Base-by-base conservation (phyloP, 805 yeast genomes). In the Metschnikowia chrysomelidarum region DNA sequence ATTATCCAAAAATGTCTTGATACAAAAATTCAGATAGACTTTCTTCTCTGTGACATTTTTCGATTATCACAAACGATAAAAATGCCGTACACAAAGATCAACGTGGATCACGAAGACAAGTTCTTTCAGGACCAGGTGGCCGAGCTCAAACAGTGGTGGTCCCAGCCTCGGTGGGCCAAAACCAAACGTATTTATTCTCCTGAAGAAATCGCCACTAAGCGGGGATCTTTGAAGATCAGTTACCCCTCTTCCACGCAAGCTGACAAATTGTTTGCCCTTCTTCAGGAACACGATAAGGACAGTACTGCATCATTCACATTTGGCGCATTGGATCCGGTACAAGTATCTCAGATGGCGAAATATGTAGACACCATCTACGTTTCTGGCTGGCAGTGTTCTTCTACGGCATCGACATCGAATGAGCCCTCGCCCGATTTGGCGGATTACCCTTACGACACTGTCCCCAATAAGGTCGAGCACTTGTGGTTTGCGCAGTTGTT, bases 371-470 rank as follows among this genome's bases (percentile, higher is more conserved):
- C 95, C 9, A 76, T 91, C 51, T 91, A 91, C 63, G 94, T 91
- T 47, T 84, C 95, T 26, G 98, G 98, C 35, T 91, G 98, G 98
- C 98, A 91, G 72, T 89, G 95, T 63, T 88, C 96, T 30, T 88
- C 97, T 15, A 91, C 98, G 36, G 97, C 98, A 35, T 88, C 97
- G 12, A 86, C 96, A 26, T 86, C 96, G 25, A 91, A 91, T 61
- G 98, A 91, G 70, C 98, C 98, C 22, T 87, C 95, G 26, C 98
- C 98, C 39, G 98, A 91, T 72, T 76, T 91, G 57, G 98, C 98
- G 34, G 98, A 91, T 67, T 91, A 91, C 66, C 98, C 98, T 41
- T 84, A 84, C 85, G 97, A 91, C 65, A 91, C 98, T 19, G 98
- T 91, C 44, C 98, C 98, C 57, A 89, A 89, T 75, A 91, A 91